These are phyloP conservation scores for Aquilaria sinensis DNA, from an alignment of 345 rosid species.

Conservation along the genomic window DNA sequence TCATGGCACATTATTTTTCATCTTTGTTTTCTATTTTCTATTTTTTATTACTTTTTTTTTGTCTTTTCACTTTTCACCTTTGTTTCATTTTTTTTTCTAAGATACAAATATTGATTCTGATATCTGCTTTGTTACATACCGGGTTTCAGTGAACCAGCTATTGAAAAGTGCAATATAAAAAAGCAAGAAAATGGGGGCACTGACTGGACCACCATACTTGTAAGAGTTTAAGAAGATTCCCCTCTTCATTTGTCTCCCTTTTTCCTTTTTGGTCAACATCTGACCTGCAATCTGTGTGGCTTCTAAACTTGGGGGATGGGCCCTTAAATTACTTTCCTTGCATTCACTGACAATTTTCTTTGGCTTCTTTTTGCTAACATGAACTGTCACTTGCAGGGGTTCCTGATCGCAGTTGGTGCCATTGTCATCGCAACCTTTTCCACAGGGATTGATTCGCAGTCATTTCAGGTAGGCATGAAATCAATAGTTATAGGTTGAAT, in stretches of 20 bases:
- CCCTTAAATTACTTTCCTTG: too few relatives aligned
- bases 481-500: conserved; percentile 1
- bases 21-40: not conserved
- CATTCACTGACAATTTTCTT: too few relatives aligned
- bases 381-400: conserved; percentile 40
- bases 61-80: not conserved
- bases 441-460: conserved; percentile 83
- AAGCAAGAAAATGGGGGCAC: conserved; percentile 31
- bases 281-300: too few relatives aligned
- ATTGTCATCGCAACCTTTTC: conserved; percentile 91
- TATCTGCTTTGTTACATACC: conserved; percentile 8
- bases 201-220: conserved; percentile 72
- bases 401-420: conserved; percentile 72
- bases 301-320: too few relatives aligned
- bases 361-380: too few relatives aligned
- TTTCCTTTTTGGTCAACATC: not conserved
- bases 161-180: conserved; percentile 43
- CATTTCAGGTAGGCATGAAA: conserved; percentile 50
- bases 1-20: too few relatives aligned
- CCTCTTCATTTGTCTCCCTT: not conserved
- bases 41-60: not conserved
- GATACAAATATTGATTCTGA: conserved; percentile 6
- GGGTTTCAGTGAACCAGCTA: conserved; percentile 64
- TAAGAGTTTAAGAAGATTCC: conserved; percentile 22
- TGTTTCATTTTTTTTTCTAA: not conserved